A percentile compares a stretch with the other conserved stretches of the same genome.
Evolutionary conservation across 1,284 basidiomycete genomes (phyloP).

Genomic region (Volvariella volvacea): DNA sequence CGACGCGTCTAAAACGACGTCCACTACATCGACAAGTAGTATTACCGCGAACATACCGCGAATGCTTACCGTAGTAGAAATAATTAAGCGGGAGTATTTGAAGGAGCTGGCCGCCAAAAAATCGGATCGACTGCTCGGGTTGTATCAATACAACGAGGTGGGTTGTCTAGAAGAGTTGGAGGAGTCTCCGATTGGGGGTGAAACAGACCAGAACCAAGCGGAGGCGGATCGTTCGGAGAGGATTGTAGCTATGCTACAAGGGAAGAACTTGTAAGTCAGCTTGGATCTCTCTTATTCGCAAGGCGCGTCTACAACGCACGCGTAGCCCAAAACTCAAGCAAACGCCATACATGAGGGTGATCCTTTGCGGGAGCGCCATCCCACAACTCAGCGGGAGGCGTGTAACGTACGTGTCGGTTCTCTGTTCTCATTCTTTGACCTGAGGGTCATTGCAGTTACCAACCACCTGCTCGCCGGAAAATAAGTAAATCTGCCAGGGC

Average conservation of each 20-base stretch:
- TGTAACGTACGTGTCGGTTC: conserved; percentile 41
- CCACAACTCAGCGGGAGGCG: conserved; percentile 31
- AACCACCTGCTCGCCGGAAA: conserved; percentile 44
- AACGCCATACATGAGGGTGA: conserved; percentile 72
- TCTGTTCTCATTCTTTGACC: background rate
- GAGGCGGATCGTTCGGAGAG: conserved; percentile 18
- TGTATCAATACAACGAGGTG: conserved; percentile 80
- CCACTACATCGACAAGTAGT: no score
- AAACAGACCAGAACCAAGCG: conserved; percentile 55
- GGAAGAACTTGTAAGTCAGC: conserved; percentile 2
- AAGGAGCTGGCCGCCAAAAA: conserved; percentile 36
- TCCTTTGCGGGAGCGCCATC: conserved; percentile 47
- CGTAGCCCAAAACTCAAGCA: conserved; percentile 55
- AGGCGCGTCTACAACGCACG: background rate
- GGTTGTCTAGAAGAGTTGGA: conserved; percentile 46
- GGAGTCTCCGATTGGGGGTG: conserved; percentile 27
- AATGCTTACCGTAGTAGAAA: conserved; percentile 74
- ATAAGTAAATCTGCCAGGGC: conserved; percentile 52
- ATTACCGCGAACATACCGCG: conserved; percentile 48
- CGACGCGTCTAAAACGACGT: no score
- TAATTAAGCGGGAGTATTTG: conserved; percentile 77
- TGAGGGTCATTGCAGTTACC: conserved; percentile 38
- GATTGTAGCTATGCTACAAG: background rate
- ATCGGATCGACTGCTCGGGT: conserved; percentile 36
- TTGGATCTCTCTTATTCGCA: conserved; percentile 1